A percentile compares a stretch with the other conserved stretches of the same genome.
Conservation (phyloP, 768 basidiomycete species). For the Amanita pseudoporphyria region DNA sequence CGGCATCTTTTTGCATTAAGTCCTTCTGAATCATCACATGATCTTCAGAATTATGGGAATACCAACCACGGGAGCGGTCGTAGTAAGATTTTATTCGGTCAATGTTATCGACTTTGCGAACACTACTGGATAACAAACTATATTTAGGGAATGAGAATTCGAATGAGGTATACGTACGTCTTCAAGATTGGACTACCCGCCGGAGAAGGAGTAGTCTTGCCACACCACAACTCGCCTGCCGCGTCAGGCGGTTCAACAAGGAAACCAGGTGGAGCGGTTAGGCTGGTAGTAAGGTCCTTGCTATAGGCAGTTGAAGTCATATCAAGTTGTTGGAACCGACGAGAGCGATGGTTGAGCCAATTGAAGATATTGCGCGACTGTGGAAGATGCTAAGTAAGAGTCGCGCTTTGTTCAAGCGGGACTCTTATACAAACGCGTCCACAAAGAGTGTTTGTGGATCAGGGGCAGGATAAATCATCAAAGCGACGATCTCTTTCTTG, state of each 20-base stretch:
- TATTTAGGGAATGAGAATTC: neutral
- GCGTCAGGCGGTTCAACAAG: neutral
- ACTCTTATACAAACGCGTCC: no score
- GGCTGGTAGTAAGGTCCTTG: neutral
- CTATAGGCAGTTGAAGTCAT: neutral
- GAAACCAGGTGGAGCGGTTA: neutral
- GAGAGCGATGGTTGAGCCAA: no score
- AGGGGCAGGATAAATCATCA: no score
- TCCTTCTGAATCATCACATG: neutral
- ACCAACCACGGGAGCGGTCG: neutral
- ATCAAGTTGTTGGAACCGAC: neutral
- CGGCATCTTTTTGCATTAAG: neutral
- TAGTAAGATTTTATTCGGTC: neutral
- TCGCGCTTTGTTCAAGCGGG: no score
- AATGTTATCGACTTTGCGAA: neutral
- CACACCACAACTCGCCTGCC: neutral
- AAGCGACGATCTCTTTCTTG: no score
- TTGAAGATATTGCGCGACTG: no score
- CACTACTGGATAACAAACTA: neutral
- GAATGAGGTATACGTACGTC: neutral
- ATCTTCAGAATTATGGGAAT: neutral
- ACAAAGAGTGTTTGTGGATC: no score
- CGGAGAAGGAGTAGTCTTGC: neutral
- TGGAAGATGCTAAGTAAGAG: no score
- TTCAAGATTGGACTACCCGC: neutral